Base-by-base conservation (phyloP, 148 eudicot genomes). In the Vaccinium corymbosum region DNA sequence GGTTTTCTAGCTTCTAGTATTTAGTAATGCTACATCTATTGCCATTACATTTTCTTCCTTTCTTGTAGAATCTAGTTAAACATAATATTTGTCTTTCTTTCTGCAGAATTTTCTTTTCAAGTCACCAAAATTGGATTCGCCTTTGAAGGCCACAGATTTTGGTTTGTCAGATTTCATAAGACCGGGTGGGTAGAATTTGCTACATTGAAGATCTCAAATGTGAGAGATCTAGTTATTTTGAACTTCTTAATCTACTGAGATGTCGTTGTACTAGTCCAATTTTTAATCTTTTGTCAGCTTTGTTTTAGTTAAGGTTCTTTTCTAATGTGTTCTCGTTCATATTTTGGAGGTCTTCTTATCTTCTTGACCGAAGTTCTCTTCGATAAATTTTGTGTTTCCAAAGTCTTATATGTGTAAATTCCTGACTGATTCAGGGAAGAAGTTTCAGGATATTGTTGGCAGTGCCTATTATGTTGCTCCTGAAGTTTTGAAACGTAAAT, bases 401-500 rank as follows among this genome's bases (percentile, higher is more conserved):
- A 88, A 59, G 27, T 14, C 46, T 83, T 57, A 55, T 50, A 29
- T 38, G 74, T 13, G 48, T 27, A 13, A 13, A 6, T 27, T 68
- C 13, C 73, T 68, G 42, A 68, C 42, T 68, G 19, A 68, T 85
- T 84, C 93, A 96, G 99, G 97, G 82, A 96, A 91, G 86, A 92
- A 86, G 85, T 96, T 96, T 86, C 87, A 86, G 32, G 99, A 96
- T 85, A 93, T 96, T 85, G 99, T 96, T 77, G 99, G 99, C 52
- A 96, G 99, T 88, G 99, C 99, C 66, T 96, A 96, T 85, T 96
- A 96, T 90, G 99, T 96, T 87, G 99, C 99, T 82, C 99, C 99
- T 16, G 99, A 96, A 91, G 99, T 96, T 61, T 81, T 96, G 87
- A 96, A 92, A 85, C 97, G 99, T 11, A 94, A 86, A 88, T 96